Percentiles rank a stretch among this genome's conserved stretches.
Conservation (phyloP, 345 rosid genomes). For the Excoecaria cochinchinensis region DNA sequence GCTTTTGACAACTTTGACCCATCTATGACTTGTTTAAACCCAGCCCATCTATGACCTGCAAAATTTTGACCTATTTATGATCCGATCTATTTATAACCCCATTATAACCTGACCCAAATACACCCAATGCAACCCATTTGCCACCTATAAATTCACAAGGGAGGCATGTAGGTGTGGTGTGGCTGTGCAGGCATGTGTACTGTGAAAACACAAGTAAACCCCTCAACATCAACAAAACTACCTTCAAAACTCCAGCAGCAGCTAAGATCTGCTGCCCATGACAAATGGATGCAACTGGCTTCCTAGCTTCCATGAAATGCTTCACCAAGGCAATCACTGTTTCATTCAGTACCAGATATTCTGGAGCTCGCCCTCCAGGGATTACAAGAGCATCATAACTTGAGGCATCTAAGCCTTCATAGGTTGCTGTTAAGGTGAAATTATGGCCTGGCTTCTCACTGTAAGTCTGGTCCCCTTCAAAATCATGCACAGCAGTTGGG, state of each 20-base stretch:
- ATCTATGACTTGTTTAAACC: too few relatives aligned
- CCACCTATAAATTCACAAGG: not conserved
- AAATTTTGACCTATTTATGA: too few relatives aligned
- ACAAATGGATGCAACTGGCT: slow-evolving; percentile 88
- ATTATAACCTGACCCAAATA: too few relatives aligned
- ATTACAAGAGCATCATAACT: slow-evolving; percentile 91
- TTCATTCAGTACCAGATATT: slow-evolving; percentile 67
- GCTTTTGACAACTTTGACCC: too few relatives aligned
- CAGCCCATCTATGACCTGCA: too few relatives aligned
- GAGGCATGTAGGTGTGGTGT: not conserved
- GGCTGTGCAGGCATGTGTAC: not conserved
- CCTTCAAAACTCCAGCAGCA: slow-evolving; percentile 97
- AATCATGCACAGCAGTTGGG: slow-evolving; percentile 90
- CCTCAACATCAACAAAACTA: slow-evolving; percentile 17
- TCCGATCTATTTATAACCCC: too few relatives aligned
- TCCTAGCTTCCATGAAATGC: slow-evolving; percentile 63
- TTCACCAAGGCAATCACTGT: slow-evolving; percentile 58
- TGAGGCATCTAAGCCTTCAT: slow-evolving; percentile 53
- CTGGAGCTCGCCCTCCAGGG: slow-evolving; percentile 92
- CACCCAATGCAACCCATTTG: too few relatives aligned
- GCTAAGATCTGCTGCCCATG: slow-evolving; percentile 92
- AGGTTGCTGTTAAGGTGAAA: slow-evolving; percentile 65
- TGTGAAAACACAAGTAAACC: not conserved
- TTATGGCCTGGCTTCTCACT: slow-evolving; percentile 88
- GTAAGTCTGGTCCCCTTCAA: slow-evolving; percentile 97